A percentile compares a stretch with the other conserved stretches of the same genome.
phyloP scores from a whole-genome alignment of 148 eudicot genomes.

The Amaranthus palmeri region DNA sequence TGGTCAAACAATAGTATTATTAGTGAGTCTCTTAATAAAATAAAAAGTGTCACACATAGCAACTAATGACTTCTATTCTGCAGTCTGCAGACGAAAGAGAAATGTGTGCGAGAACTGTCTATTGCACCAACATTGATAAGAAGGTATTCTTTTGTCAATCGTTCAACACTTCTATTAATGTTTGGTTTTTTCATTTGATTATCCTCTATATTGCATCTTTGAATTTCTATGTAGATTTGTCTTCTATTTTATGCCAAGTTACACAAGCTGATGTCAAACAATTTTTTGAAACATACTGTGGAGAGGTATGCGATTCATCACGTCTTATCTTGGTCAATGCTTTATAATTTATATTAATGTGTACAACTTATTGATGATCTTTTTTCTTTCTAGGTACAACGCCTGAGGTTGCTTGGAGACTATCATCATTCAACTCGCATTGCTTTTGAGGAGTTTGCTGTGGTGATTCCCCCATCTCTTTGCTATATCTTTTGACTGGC shows the following conservation, averaged over 20 bases:
- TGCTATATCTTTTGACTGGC: background rate
- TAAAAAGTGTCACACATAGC: background rate
- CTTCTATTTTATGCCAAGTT: constrained; percentile 39
- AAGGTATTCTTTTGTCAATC: constrained; percentile 45
- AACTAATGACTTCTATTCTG: constrained; percentile 19
- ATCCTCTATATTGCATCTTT: background rate
- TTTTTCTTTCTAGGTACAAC: constrained; percentile 48
- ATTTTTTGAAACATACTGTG: constrained; percentile 80
- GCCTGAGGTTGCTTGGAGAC: constrained; percentile 92
- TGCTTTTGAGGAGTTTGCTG: constrained; percentile 82
- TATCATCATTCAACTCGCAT: constrained; percentile 85
- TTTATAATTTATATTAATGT: constrained; percentile 8
- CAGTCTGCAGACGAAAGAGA: constrained; percentile 98
- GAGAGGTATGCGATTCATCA: constrained; percentile 58
- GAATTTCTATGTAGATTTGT: background rate
- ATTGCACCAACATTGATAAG: constrained; percentile 90
- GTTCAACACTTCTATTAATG: constrained; percentile 5
- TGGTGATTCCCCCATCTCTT: constrained; percentile 40
- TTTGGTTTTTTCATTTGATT: background rate
- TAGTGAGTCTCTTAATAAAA: no score
- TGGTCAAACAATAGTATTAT: constrained; percentile 7
- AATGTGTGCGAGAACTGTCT: constrained; percentile 97
- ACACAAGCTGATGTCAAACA: constrained; percentile 76
- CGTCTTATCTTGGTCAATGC: constrained; percentile 11
- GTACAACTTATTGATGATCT: background rate